Base-by-base conservation (phyloP, 192 early-diverging fungal genomes). In the Backusella australiensis region DNA sequence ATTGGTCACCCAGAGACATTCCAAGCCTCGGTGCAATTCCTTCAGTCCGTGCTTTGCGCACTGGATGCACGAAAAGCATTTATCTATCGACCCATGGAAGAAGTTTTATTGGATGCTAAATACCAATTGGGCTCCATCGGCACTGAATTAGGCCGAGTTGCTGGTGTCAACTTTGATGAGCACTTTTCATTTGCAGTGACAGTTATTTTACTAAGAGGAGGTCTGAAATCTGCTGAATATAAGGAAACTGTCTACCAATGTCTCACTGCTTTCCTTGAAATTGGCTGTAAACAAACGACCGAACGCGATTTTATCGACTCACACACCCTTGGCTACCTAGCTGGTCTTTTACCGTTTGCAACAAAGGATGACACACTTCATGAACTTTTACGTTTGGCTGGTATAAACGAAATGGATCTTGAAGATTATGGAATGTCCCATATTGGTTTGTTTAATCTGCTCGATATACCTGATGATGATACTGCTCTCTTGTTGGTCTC, bases 131-230 rank as follows among this genome's bases (percentile, higher is more conserved):
- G 89, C 72, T 86, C 93, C 46, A 89, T 91, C 3, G 88, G 90
- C 8, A 85, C 77, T 59, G 86, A 93, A 69, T 78, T 96, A 46
- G 95, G 97, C 72, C 82, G 78, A 9, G 79, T 83, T 4, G 85
- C 89, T 19, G 94, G 94, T 1, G 86, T 96, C 59, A 91, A 88
- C 77, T 98, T 97, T 86, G 86, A 88, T 56, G 89, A 85, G 8
- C 92, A 96, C 73, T 97, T 98, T 65, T 86, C 92, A 42, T 94
- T 95, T 68, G 93, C 96, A n/a, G 83, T 97, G 38, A 86, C 93
- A 1, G 86, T 90, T 12, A 91, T 90, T 66, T 82, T 98, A 65
- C 77, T 97, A 69, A 93, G 91, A 75, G 96, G 91, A 75, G 96
- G 96, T 11, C 75, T 97, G 67, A 93, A 92, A 76, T 87, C 93